These are phyloP conservation scores for Yamadazyma buinensis DNA, from an alignment of 1,139 yeast species.

Conservation along the genomic window DNA sequence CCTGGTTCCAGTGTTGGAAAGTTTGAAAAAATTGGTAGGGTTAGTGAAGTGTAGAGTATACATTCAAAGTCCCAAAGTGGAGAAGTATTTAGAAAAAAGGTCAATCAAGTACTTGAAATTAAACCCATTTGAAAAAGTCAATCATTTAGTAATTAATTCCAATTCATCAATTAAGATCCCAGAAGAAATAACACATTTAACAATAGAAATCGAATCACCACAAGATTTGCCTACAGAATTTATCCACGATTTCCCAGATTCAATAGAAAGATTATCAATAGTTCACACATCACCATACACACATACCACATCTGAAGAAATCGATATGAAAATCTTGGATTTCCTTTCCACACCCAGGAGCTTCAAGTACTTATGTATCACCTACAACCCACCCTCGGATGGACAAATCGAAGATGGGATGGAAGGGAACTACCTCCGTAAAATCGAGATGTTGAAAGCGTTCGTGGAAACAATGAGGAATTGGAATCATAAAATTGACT, in stretches of 20 bases:
- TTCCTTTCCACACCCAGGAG: too few species aligned
- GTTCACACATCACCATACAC: slow-evolving; percentile 5
- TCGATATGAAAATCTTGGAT: too few species aligned
- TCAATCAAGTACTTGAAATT: too few species aligned
- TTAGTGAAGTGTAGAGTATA: slow-evolving; percentile 6
- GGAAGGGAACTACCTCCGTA: slow-evolving; percentile 66
- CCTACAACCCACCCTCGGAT: slow-evolving; percentile 14
- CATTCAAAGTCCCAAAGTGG: slow-evolving; percentile 6
- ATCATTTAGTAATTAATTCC: too few species aligned
- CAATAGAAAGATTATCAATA: slow-evolving; percentile 1
- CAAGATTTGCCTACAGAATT: too few species aligned
- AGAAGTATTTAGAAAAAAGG: too few species aligned
- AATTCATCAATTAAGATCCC: too few species aligned
- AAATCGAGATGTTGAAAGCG: slow-evolving; percentile 47
- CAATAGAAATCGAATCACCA: too few species aligned
- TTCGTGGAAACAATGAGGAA: slow-evolving; percentile 32
- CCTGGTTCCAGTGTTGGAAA: slow-evolving; percentile 32
- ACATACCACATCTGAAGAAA: slow-evolving; percentile 8
- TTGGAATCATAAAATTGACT: slow-evolving; percentile 28
- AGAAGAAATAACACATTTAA: too few species aligned
- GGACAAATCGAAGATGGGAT: slow-evolving; percentile 49
- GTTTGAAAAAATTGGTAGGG: slow-evolving; percentile 4
- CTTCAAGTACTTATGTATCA: slow-evolving; percentile 10
- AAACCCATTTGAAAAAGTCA: too few species aligned
- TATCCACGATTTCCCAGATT: neutral